Evolutionary conservation across 2,329 filamentous ascomycete genomes (phyloP).

Genomic region (Trematosphaeria pertusa): DNA sequence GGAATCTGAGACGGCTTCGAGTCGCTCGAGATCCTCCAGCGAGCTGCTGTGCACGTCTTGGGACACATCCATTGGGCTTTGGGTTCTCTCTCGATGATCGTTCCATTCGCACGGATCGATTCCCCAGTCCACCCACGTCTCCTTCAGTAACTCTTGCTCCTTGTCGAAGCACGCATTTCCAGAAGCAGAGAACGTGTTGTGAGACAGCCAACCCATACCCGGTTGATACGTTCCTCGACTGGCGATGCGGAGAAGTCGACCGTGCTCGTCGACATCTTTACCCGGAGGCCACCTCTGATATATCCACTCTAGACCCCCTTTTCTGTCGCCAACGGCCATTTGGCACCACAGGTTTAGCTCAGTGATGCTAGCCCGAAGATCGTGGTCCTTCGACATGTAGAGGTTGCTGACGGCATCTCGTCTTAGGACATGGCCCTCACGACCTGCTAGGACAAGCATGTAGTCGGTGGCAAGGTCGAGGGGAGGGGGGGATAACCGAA

Average conservation of each 20-base stretch:
- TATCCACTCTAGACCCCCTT: conserved; percentile 90
- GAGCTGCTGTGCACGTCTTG: neutral
- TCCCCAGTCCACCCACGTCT: conserved; percentile 72
- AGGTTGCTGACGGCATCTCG: conserved; percentile 72
- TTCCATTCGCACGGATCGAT: conserved; percentile 67
- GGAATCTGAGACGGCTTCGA: conserved; percentile 63
- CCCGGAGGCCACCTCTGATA: conserved; percentile 78
- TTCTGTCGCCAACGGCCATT: conserved; percentile 88
- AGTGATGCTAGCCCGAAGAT: conserved; percentile 80
- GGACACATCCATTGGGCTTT: conserved; percentile 51
- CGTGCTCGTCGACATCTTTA: conserved; percentile 70
- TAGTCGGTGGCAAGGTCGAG: conserved; percentile 76
- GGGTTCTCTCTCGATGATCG: conserved; percentile 16
- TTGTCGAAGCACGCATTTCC: conserved; percentile 50
- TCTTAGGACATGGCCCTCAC: conserved; percentile 82
- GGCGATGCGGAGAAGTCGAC: conserved; percentile 75
- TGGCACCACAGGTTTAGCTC: conserved; percentile 98
- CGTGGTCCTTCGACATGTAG: conserved; percentile 71
- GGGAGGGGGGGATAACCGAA: conserved; percentile 75
- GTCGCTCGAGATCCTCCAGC: conserved; percentile 51
- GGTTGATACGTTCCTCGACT: conserved; percentile 79
- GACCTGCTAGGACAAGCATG: conserved; percentile 80
- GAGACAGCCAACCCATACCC: conserved; percentile 78
- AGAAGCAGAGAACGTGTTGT: conserved; percentile 61
- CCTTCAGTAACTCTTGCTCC: conserved; percentile 69